A percentile compares a stretch with the other conserved stretches of the same genome.
Evolutionary conservation across 306 rosid genomes (phyloP).

Genomic region (Cercis canadensis): DNA sequence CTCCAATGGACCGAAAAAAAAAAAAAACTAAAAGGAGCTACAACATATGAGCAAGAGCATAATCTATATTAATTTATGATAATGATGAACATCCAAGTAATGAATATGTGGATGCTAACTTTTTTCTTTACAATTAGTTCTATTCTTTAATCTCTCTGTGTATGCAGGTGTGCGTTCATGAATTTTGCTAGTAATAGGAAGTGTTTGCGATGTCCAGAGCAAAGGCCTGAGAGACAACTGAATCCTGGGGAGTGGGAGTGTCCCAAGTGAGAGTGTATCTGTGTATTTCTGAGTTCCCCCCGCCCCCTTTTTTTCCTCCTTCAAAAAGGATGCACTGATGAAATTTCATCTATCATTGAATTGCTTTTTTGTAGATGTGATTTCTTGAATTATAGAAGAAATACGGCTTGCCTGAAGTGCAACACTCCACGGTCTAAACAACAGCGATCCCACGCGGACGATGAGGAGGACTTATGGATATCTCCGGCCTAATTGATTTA

Average conservation of each 20-base stretch:
- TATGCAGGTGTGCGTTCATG: constrained; percentile 83
- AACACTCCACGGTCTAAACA: constrained; percentile 48
- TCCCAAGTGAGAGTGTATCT: constrained; percentile 63
- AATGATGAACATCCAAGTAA: no score
- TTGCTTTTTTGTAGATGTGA: constrained; percentile 62
- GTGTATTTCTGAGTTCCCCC: constrained; percentile 14
- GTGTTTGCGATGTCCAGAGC: constrained; percentile 71
- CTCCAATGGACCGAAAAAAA: no score
- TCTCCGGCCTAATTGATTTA: constrained; percentile 33
- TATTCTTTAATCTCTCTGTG: constrained; percentile 27
- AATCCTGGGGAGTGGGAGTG: constrained; percentile 82
- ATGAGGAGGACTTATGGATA: constrained; percentile 59
- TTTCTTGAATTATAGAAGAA: constrained; percentile 63
- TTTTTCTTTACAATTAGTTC: constrained; percentile 1
- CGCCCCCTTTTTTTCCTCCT: neutral
- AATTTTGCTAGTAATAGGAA: constrained; percentile 73
- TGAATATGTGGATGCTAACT: no score
- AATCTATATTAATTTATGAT: no score
- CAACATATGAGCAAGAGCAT: no score
- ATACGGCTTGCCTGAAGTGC: constrained; percentile 67
- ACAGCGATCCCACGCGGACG: constrained; percentile 37
- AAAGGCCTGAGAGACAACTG: constrained; percentile 54
- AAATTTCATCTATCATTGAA: neutral
- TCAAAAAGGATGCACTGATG: neutral
- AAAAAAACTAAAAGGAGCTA: no score